phyloP scores from a whole-genome alignment of 805 yeast genomes.

The Lachancea kluyveri region DNA sequence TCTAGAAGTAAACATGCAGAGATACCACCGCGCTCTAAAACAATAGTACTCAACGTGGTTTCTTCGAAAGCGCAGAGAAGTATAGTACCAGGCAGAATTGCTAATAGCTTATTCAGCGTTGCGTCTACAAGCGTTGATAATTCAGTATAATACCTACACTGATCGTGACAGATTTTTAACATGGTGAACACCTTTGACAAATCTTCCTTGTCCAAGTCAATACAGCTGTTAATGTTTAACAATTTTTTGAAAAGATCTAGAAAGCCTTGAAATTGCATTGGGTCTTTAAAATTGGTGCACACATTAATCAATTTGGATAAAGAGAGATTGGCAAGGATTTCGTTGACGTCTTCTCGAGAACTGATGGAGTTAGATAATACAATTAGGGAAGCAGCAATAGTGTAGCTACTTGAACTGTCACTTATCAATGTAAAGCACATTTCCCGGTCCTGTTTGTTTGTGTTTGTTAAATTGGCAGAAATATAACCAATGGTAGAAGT shows the following conservation, averaged over 20 bases:
- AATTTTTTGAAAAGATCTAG: constrained; percentile 25
- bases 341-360: constrained; percentile 18
- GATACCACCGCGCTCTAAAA: constrained; percentile 19
- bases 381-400: constrained; percentile 21
- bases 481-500: constrained; percentile 22
- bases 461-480: constrained; percentile 20
- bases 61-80: constrained; percentile 6
- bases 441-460: constrained; percentile 18
- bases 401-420: constrained; percentile 15
- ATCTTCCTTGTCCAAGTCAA: constrained; percentile 15
- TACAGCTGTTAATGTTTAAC: constrained; percentile 18
- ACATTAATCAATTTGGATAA: constrained; percentile 12
- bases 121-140: constrained; percentile 18
- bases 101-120: constrained; percentile 22
- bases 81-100: constrained; percentile 23
- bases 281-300: constrained; percentile 20
- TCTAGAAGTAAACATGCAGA: constrained; percentile 23
- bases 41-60: constrained; percentile 8
- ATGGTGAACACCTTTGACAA: constrained; percentile 9
- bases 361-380: constrained; percentile 24
- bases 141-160: constrained; percentile 21
- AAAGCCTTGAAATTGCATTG: constrained; percentile 29
- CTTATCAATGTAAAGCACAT: constrained; percentile 12
- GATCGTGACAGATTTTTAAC: constrained; percentile 21
- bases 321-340: constrained; percentile 10